Evolutionary conservation across 768 basidiomycete genomes (phyloP).

Genomic region (Pleurotus ostreatus): DNA sequence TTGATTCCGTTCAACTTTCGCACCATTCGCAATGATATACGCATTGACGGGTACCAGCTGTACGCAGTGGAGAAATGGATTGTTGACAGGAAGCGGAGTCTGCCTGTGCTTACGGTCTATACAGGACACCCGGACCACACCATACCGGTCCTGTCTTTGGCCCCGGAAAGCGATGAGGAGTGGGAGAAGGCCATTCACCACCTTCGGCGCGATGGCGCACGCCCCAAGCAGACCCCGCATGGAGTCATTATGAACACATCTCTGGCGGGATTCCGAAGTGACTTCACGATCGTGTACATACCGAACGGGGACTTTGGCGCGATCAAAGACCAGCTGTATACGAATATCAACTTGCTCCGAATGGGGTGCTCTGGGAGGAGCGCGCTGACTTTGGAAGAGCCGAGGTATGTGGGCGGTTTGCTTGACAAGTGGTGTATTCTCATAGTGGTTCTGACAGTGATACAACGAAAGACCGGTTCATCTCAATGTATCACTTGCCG

Average conservation of each 20-base stretch:
- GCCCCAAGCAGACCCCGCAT: conserved; percentile 66
- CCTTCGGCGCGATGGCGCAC: conserved; percentile 66
- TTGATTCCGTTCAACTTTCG: conserved; percentile 40
- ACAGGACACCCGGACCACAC: conserved; percentile 72
- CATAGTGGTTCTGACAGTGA: conserved; percentile 40
- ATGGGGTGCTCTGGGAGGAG: conserved; percentile 79
- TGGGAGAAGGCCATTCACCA: conserved; percentile 60
- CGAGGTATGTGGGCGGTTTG: conserved; percentile 43
- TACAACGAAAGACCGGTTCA: conserved; percentile 77
- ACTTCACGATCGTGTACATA: conserved; percentile 80
- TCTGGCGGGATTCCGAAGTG: conserved; percentile 82
- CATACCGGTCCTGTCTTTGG: conserved; percentile 44
- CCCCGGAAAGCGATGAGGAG: conserved; percentile 39
- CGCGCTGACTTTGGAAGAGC: conserved; percentile 74
- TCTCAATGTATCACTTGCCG: conserved; percentile 60
- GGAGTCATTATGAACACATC: conserved; percentile 80
- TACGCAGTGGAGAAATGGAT: conserved; percentile 90
- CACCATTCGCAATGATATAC: conserved; percentile 41
- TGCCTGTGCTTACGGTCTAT: conserved; percentile 66
- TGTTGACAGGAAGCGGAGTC: conserved; percentile 56
- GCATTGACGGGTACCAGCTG: conserved; percentile 67
- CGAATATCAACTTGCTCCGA: conserved; percentile 80
- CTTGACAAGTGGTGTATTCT: conserved; percentile 4
- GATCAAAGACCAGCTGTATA: conserved; percentile 64
- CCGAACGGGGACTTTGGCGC: conserved; percentile 66